Percentiles rank a stretch among this genome's conserved stretches.
These are phyloP conservation scores for Syncephalastrum monosporum DNA, from an alignment of 371 early-diverging fungal species.

Conservation along the genomic window DNA sequence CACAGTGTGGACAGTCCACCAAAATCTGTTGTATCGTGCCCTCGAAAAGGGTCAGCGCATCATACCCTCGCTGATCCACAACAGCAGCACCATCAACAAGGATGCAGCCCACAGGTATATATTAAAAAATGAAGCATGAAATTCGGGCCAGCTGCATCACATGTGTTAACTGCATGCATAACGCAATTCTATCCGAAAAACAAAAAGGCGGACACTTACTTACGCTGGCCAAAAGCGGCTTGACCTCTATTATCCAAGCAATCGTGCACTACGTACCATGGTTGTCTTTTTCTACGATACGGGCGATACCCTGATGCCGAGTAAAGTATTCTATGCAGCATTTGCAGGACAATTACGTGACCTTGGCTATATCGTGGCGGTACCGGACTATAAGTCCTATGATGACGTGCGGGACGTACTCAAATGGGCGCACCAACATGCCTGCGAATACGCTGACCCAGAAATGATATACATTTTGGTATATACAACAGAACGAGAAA, in stretches of 20 bases:
- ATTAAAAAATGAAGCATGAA: too few relatives aligned
- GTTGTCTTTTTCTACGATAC: constrained; percentile 73
- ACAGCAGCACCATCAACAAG: too few relatives aligned
- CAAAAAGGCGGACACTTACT: too few relatives aligned
- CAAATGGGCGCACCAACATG: constrained; percentile 57
- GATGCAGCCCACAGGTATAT: too few relatives aligned
- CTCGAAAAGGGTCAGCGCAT: too few relatives aligned
- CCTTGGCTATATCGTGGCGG: constrained; percentile 72
- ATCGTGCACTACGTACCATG: constrained; percentile 26
- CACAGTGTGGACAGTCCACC: too few relatives aligned
- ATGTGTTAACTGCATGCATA: too few relatives aligned
- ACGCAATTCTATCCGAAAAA: too few relatives aligned
- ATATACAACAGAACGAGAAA: constrained; percentile 18
- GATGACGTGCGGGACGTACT: constrained; percentile 62
- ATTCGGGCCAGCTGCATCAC: too few relatives aligned
- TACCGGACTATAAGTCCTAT: constrained; percentile 73
- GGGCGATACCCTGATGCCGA: constrained; percentile 60
- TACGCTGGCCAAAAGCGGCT: constrained; percentile 3
- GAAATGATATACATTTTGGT: constrained; percentile 61
- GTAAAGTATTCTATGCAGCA: constrained; percentile 51
- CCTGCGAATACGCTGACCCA: constrained; percentile 45
- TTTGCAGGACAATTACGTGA: constrained; percentile 63
- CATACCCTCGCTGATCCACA: too few relatives aligned
- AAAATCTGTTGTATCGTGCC: too few relatives aligned
- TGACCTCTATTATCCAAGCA: constrained; percentile 42